Conservation (phyloP, 768 basidiomycete genomes). For the Symmetrospora coprosmae region DNA sequence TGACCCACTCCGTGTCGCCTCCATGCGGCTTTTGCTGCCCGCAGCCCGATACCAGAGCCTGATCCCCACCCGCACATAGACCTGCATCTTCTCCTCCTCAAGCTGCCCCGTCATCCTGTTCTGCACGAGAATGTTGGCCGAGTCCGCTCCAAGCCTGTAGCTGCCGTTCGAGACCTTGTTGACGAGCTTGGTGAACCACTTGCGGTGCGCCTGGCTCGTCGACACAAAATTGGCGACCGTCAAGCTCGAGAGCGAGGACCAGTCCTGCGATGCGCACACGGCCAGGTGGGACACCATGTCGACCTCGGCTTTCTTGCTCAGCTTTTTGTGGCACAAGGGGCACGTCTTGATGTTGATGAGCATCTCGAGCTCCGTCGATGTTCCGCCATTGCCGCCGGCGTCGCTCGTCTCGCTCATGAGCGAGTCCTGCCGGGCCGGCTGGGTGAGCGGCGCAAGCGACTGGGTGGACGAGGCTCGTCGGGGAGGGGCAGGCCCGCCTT, state of each 20-base stretch:
- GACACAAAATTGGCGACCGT: conserved; percentile 91
- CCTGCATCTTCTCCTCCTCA: conserved; percentile 97
- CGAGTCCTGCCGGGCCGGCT: too few relatives aligned
- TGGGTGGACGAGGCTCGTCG: too few relatives aligned
- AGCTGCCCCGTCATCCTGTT: conserved; percentile 79
- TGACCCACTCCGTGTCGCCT: conserved; percentile 60
- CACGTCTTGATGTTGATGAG: conserved; percentile 92
- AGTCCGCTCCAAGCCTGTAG: conserved; percentile 86
- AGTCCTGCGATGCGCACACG: conserved; percentile 84
- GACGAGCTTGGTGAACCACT: conserved; percentile 87
- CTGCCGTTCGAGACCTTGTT: conserved; percentile 68
- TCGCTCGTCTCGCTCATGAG: too few relatives aligned
- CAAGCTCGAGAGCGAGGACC: conserved; percentile 73
- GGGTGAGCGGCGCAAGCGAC: too few relatives aligned
- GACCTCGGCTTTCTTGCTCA: conserved; percentile 74
- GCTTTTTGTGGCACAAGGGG: conserved; percentile 74
- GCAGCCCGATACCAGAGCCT: conserved; percentile 73
- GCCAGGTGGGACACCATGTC: conserved; percentile 96
- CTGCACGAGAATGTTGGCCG: conserved; percentile 86
- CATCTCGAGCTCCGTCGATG: conserved; percentile 49
- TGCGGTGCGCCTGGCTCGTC: conserved; percentile 76
- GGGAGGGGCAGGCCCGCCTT: too few relatives aligned
- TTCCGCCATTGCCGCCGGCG: too few relatives aligned
- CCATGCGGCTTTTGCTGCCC: conserved; percentile 77
- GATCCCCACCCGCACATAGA: conserved; percentile 83